phyloP scores from a whole-genome alignment of 2,329 filamentous ascomycete genomes.

The Rhexocercosporidium sp. region DNA sequence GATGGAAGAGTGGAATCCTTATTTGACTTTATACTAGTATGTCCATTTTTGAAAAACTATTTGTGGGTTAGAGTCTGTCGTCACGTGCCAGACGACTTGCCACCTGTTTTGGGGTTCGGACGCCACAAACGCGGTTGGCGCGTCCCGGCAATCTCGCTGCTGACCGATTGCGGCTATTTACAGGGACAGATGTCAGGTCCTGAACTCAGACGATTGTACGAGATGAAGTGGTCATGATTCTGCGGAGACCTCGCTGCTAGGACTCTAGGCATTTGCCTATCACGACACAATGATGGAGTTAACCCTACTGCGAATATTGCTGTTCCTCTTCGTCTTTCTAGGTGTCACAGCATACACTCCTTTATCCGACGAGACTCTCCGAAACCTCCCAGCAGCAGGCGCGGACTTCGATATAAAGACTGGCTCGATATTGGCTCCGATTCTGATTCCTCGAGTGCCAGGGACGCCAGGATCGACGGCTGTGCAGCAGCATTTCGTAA shows the following conservation, averaged over 20 bases:
- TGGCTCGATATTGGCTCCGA: slow-evolving; percentile 80
- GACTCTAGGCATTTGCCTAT: slow-evolving; percentile 32
- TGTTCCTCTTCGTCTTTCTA: slow-evolving; percentile 29
- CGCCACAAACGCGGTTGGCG: slow-evolving; percentile 13
- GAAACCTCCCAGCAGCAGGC: slow-evolving; percentile 72
- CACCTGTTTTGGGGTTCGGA: neutral
- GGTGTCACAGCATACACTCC: slow-evolving; percentile 39
- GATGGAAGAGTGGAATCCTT: neutral
- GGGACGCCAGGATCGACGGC: slow-evolving; percentile 77
- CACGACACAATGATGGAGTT: slow-evolving; percentile 27
- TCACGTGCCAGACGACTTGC: no score
- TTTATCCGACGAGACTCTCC: slow-evolving; percentile 78
- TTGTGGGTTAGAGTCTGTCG: neutral
- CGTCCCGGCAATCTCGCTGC: neutral
- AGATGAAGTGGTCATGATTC: slow-evolving; percentile 33
- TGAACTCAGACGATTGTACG: neutral
- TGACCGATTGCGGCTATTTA: neutral
- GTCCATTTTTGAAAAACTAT: neutral
- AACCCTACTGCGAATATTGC: slow-evolving; percentile 23
- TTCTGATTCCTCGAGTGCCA: slow-evolving; percentile 86
- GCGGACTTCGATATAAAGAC: slow-evolving; percentile 78
- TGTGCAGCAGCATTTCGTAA: slow-evolving; percentile 80
- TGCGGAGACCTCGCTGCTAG: slow-evolving; percentile 24
- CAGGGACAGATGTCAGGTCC: neutral
- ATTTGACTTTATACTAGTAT: no score